phyloP scores from a whole-genome alignment of 2,329 filamentous ascomycete genomes.

The Nakataea oryzae region DNA sequence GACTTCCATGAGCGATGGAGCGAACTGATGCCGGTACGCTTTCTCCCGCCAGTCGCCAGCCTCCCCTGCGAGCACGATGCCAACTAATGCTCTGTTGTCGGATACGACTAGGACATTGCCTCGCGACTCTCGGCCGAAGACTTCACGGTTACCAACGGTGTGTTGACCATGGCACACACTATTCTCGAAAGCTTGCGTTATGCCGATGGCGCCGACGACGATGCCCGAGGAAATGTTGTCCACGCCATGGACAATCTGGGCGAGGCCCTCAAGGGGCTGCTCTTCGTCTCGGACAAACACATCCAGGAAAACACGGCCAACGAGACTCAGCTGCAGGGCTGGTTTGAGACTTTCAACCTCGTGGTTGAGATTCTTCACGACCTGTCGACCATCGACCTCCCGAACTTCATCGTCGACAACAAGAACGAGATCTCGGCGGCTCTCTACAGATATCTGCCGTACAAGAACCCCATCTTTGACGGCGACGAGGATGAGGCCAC shows the following conservation, averaged over 20 bases:
- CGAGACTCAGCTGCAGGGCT: constrained; percentile 61
- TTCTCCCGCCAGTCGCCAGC: constrained; percentile 5
- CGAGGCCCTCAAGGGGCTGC: constrained; percentile 68
- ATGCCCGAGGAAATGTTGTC: constrained; percentile 91
- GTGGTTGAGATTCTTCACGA: constrained; percentile 91
- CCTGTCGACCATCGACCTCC: constrained; percentile 92
- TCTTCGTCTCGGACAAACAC: constrained; percentile 62
- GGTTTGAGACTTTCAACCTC: constrained; percentile 78
- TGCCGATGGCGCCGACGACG: constrained; percentile 22
- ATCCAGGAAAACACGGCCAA: constrained; percentile 70
- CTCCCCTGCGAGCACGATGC: neutral
- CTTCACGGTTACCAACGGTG: constrained; percentile 79
- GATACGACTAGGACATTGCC: constrained; percentile 61
- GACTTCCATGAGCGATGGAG: constrained; percentile 97
- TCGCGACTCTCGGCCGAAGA: constrained; percentile 75
- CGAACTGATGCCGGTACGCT: constrained; percentile 70
- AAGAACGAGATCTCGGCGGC: constrained; percentile 65
- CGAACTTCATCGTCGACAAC: constrained; percentile 88
- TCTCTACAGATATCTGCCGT: constrained; percentile 86
- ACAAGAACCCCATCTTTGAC: constrained; percentile 71
- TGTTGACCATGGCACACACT: constrained; percentile 93
- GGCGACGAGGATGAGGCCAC: constrained; percentile 91
- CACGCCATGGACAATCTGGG: constrained; percentile 95
- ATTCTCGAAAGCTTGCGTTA: constrained; percentile 34
- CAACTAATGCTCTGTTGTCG: neutral